A percentile compares a stretch with the other conserved stretches of the same genome.
These are phyloP conservation scores for Plantago elongata DNA, from an alignment of 257 asterid genomes.

Conservation along the genomic window DNA sequence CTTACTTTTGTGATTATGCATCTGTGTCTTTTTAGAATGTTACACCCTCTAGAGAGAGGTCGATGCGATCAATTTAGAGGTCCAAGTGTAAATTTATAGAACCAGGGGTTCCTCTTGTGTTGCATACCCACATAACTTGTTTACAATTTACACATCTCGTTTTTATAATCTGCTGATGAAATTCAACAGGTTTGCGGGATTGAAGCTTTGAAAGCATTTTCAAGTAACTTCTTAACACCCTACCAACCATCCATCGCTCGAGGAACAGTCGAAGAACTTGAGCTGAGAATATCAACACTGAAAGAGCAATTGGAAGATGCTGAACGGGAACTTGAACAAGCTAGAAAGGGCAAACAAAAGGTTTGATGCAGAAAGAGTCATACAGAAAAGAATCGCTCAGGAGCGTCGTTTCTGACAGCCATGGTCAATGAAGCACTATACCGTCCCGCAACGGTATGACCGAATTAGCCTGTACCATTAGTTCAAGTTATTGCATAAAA, in stretches of 20 bases:
- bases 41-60: too few species aligned
- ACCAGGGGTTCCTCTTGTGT: too few species aligned
- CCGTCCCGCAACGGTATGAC: constrained; percentile 9
- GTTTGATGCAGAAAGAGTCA: constrained; percentile 20
- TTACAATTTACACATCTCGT: background rate
- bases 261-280: constrained; percentile 64
- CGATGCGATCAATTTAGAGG: too few species aligned
- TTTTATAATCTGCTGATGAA: background rate
- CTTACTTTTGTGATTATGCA: too few species aligned
- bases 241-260: constrained; percentile 52
- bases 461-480: constrained; percentile 17
- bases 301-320: constrained; percentile 59
- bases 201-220: constrained; percentile 70
- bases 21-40: too few species aligned
- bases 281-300: constrained; percentile 51
- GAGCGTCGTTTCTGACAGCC: background rate
- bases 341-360: constrained; percentile 76
- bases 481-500: constrained; percentile 14
- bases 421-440: background rate
- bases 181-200: constrained; percentile 72
- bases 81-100: too few species aligned
- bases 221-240: constrained; percentile 52
- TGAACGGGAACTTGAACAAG: constrained; percentile 60
- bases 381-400: background rate
- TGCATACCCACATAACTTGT: background rate